Base-by-base conservation (phyloP, 495 filamentous ascomycete species). In the Penicillium waksmanii region DNA sequence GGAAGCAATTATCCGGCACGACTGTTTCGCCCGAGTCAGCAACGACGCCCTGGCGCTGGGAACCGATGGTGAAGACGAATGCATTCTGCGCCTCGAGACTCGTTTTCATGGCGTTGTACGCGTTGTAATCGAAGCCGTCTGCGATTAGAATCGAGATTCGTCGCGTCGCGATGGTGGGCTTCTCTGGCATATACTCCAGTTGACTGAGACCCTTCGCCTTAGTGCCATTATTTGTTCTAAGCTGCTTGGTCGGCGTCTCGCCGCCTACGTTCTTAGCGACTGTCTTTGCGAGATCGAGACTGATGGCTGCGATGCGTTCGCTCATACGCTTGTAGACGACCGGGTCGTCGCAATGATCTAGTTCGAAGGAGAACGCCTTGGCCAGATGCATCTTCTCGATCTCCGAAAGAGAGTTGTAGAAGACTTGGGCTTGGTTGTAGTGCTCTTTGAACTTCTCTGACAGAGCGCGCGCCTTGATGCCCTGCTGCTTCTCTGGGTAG, bases 261-360 rank as follows among this genome's bases (percentile, higher is more conserved):
- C 80, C 89, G 50, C 91, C 91, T 2, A 90, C 89, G 61, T 84
- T 80, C 48, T 83, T 82, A 0, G 89, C 87, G 9, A 93, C 89
- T 3, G 77, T 74, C 69, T 89, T 80, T 0, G 92, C 89, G 4
- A 96, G 86, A 1, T 77, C 77, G 2, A 92, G 71, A 59, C 92
- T 89, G 63, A 95, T 90, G 8, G 91, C 85, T 3, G 85, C 76
- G 5, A 95, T 76, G 21, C 92, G 87, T 50, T 88, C 69, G 23
- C 81, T 79, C 77, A 95, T 85, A 59, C 88, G 83, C 53, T 85
- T 79, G 67, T 93, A 96, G 19, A 96, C 92, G 23, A 89, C 65
- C 0, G 88, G 87, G 49, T 96, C 92, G 47, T 96, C 91, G 71
- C 93, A 96, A 73, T 96, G 92, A 65, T 92, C 89, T 7, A 96